Conservation (phyloP, 2,329 filamentous ascomycete species). For the Anisogramma anomala region DNA sequence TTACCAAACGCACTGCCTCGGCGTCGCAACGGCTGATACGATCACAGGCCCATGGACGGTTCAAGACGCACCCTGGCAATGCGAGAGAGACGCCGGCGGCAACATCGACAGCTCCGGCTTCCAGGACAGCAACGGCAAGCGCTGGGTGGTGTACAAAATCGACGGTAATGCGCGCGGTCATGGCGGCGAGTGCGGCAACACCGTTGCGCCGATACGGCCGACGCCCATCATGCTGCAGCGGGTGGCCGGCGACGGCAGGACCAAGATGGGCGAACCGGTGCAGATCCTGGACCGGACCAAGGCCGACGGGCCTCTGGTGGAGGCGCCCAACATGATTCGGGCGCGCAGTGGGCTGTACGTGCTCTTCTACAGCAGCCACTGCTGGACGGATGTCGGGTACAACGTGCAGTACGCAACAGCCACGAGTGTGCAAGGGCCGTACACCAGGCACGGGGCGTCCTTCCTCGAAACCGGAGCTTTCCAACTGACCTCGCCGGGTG, state of each 20-base stretch:
- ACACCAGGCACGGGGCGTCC: constrained; percentile 2
- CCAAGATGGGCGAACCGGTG: constrained; percentile 37
- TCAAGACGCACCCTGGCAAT: constrained; percentile 36
- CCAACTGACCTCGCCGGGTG: constrained; percentile 12
- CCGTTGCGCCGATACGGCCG: constrained; percentile 26
- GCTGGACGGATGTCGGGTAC: constrained; percentile 42
- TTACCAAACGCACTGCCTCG: constrained; percentile 43
- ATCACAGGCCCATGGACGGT: constrained; percentile 43
- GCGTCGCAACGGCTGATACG: constrained; percentile 37
- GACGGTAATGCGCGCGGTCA: constrained; percentile 46
- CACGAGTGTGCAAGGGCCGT: constrained; percentile 10
- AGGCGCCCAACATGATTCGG: constrained; percentile 46
- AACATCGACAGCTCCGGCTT: constrained; percentile 54
- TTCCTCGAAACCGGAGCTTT: constrained; percentile 8
- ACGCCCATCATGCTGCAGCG: constrained; percentile 49
- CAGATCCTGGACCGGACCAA: constrained; percentile 33
- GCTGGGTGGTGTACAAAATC: constrained; percentile 54
- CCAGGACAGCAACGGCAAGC: constrained; percentile 38
- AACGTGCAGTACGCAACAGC: constrained; percentile 47
- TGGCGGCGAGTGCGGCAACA: constrained; percentile 35
- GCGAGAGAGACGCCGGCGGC: constrained; percentile 41
- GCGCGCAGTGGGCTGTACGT: constrained; percentile 39
- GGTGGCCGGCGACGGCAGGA: constrained; percentile 39
- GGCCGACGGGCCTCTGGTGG: constrained; percentile 43
- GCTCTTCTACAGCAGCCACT: constrained; percentile 52